These are phyloP conservation scores for Rutidosis leptorrhynchoides DNA, from an alignment of 129 eudicot genomes.

Conservation along the genomic window DNA sequence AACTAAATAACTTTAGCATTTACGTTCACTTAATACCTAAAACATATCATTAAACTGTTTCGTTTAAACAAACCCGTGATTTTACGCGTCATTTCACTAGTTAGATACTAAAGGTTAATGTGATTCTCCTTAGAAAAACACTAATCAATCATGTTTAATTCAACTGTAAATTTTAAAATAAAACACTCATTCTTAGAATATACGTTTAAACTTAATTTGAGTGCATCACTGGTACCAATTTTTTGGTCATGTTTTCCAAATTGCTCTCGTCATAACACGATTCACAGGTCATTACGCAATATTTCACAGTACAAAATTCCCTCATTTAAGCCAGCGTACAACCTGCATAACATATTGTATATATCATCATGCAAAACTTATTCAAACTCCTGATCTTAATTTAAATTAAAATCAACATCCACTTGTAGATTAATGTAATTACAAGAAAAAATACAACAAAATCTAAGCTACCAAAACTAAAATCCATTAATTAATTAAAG, in stretches of 20 bases:
- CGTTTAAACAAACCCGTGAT: no score
- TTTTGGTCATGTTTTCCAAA: neutral
- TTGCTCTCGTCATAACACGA: neutral
- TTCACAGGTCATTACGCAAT: neutral
- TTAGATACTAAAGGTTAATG: no score
- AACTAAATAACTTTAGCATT: no score
- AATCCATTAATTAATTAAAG: conserved; percentile 31
- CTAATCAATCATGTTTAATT: no score
- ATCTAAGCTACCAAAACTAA: neutral
- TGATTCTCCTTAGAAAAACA: no score
- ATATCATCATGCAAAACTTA: neutral
- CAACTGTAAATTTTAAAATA: no score
- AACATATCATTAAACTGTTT: no score
- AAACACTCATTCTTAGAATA: no score
- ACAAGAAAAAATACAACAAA: conserved; percentile 1
- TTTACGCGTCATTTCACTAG: no score
- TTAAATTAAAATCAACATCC: conserved; percentile 13
- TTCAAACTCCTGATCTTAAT: neutral
- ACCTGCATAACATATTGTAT: neutral
- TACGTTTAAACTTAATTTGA: no score
- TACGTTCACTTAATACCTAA: no score
- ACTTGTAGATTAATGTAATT: neutral
- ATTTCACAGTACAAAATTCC: neutral
- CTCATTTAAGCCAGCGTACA: neutral
- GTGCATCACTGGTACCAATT: no score